Evolutionary conservation across 208 protist species (phyloP), one percentile per base, ranked within the genome.

Genomic region (Pavlovales sp.): DNA sequence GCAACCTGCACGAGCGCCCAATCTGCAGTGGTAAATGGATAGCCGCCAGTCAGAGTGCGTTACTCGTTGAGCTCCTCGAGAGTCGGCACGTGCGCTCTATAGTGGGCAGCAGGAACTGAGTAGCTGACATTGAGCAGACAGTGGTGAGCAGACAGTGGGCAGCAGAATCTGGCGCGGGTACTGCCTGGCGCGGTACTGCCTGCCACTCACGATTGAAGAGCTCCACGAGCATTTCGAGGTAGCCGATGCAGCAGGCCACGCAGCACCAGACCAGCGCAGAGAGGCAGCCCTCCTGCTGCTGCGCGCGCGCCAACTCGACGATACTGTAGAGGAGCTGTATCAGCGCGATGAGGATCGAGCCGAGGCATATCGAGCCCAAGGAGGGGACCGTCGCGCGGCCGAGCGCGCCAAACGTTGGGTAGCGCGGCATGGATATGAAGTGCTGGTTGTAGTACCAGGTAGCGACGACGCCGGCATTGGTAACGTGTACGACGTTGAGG

Each of bases 291-390:
- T 71, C 57, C 57, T 10, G 22, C 11, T 20, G 7, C 18, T 71
- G 7, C 57, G 2, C 22, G 18, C 57, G 57, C 57, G 57, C 5
- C 18, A 2, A 32, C 78, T 57, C 30, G 28, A 36, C 7, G 39
- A 46, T 57, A 1, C 7, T n/a, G 38, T 32, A 8, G 18, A 82
- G 78, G 18, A 38, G 26, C 2, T 83, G 57, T 36, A 92, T 75
- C 42, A 91, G 71, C 1, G 91, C 89, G 0, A 91, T 76, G 0
- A 93, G 57, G 0, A 93, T 57, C 20, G 78, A 75, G 39, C 90
- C 92, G 0, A 93, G 86, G 57, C 79, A 82, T 40, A 93, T 91
- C 7, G 89, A 90, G 8, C 92, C 92, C 42, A 93, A 92, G 4
- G 91, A 93, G 0, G 91, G 91, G 10, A 86, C 91, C 14, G 89